Conservation (phyloP, 768 basidiomycete genomes). For the Xanthoconium purpureum region DNA sequence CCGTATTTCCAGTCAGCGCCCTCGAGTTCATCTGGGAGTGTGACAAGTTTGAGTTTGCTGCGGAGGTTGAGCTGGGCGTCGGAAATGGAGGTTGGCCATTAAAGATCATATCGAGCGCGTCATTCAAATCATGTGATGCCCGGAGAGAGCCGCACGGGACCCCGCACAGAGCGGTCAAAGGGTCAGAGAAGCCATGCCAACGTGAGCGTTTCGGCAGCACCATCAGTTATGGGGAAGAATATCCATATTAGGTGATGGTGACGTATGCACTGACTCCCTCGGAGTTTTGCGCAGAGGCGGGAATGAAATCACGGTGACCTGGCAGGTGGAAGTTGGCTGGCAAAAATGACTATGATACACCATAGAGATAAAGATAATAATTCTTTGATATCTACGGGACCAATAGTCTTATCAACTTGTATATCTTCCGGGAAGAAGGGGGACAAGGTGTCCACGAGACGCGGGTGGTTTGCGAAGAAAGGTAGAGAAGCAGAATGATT, state of each 20-base stretch:
- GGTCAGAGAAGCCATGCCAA: not conserved
- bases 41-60: conserved; percentile 45
- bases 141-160: not conserved
- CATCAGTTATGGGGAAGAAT: not conserved
- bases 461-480: no score
- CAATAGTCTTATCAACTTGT: no score
- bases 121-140: no score
- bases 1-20: conserved; percentile 52
- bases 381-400: no score
- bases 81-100: conserved; percentile 37
- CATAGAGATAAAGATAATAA: not conserved
- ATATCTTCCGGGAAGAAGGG: no score
- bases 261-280: conserved; percentile 1
- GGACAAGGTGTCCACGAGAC: no score
- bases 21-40: conserved; percentile 58
- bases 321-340: not conserved
- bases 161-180: not conserved
- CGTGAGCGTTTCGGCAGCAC: not conserved
- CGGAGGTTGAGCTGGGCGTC: conserved; percentile 42
- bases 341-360: not conserved
- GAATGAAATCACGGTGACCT: not conserved
- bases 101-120: no score
- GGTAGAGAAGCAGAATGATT: no score
- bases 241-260: conserved; percentile 1
- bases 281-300: not conserved